A percentile compares a stretch with the other conserved stretches of the same genome.
phyloP scores from a whole-genome alignment of 768 basidiomycete genomes.

The Pulveroboletus ravenelii region DNA sequence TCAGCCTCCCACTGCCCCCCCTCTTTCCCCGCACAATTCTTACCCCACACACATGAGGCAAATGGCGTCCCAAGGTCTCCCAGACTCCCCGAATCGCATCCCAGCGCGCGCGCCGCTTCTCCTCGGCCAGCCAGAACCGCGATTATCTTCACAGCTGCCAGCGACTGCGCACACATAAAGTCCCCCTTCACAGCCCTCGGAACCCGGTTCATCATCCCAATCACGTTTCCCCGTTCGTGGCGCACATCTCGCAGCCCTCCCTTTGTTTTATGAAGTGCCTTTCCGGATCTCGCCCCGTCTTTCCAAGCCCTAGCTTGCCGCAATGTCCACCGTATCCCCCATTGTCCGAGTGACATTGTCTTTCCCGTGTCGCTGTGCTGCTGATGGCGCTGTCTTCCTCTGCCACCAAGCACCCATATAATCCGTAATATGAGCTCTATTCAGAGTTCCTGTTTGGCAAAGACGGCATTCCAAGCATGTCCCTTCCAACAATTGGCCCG shows the following conservation, averaged over 20 bases:
- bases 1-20: slow-evolving; percentile 9
- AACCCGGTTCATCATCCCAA: neutral
- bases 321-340: slow-evolving; percentile 11
- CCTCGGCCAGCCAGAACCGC: neutral
- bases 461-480: neutral
- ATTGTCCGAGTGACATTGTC: neutral
- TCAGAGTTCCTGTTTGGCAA: neutral
- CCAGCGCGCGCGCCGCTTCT: neutral
- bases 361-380: neutral
- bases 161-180: neutral
- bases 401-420: neutral
- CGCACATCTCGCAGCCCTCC: slow-evolving; percentile 1
- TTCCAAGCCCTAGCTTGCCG: neutral
- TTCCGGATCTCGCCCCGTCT: slow-evolving; percentile 6
- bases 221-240: slow-evolving; percentile 2
- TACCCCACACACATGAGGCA: slow-evolving; percentile 25
- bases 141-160: neutral
- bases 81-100: neutral
- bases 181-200: slow-evolving; percentile 3
- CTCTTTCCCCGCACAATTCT: slow-evolving; percentile 21
- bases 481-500: slow-evolving; percentile 3
- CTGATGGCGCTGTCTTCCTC: neutral
- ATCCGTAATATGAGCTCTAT: neutral
- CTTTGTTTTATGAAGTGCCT: slow-evolving; percentile 1
- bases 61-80: neutral